phyloP scores from a whole-genome alignment of 139 green algal species.

The Haematococcus lacustris region DNA sequence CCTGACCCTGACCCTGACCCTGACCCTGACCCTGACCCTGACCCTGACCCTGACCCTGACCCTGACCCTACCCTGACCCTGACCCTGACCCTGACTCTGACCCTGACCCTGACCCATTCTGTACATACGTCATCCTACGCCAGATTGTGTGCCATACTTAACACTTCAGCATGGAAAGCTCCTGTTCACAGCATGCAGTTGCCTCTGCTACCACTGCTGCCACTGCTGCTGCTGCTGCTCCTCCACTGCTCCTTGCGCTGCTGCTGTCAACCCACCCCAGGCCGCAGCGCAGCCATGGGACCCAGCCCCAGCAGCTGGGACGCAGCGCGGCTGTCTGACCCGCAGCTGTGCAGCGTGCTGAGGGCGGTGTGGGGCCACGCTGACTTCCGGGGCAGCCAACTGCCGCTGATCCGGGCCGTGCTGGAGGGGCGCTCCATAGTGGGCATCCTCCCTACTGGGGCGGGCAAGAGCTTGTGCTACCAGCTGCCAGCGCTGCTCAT shows the following conservation, averaged over 20 bases:
- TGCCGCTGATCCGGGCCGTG: constrained; percentile 47
- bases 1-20: too few relatives aligned
- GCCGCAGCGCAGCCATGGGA: too few relatives aligned
- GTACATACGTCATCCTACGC: too few relatives aligned
- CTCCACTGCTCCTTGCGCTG: neutral
- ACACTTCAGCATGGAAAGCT: too few relatives aligned
- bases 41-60: too few relatives aligned
- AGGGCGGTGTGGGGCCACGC: constrained; percentile 47
- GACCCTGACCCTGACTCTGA: too few relatives aligned
- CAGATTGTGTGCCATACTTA: too few relatives aligned
- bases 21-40: too few relatives aligned
- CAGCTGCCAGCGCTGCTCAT: constrained; percentile 81
- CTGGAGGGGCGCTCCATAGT: constrained; percentile 64
- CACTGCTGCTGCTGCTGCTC: constrained; percentile 6
- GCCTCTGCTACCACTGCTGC: too few relatives aligned
- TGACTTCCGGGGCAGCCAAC: constrained; percentile 69
- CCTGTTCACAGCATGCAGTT: too few relatives aligned
- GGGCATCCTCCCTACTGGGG: constrained; percentile 83
- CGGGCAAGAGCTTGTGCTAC: constrained; percentile 89
- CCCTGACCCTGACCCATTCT: too few relatives aligned
- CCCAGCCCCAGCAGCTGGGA: constrained; percentile 3
- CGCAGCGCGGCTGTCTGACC: constrained; percentile 18
- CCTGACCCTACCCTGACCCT: too few relatives aligned
- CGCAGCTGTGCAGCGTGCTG: constrained; percentile 25
- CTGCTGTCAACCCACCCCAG: neutral